Conservation (phyloP, 208 protist species). For the Angomonas deanei region DNA sequence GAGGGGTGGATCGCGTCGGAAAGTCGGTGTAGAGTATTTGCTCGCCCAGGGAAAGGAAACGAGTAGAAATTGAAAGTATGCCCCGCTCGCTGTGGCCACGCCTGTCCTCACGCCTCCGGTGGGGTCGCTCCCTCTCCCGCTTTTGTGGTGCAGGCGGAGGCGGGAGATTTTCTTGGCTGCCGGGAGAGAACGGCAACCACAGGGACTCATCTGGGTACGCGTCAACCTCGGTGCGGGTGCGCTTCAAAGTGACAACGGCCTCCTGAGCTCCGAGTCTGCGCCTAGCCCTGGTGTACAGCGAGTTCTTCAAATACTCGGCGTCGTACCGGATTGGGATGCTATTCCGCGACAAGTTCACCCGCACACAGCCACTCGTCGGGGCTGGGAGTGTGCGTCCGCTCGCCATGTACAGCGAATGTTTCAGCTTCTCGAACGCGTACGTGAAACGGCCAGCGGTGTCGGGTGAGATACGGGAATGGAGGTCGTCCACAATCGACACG, state of each 20-base stretch:
- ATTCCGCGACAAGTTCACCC: not conserved
- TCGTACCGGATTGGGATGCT: not conserved
- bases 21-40: not conserved
- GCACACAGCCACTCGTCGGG: not conserved
- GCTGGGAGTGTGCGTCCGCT: not conserved
- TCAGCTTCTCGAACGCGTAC: not conserved
- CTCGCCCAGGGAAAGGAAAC: not conserved
- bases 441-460: too few relatives aligned
- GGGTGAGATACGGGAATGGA: too few relatives aligned
- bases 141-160: not conserved
- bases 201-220: not conserved
- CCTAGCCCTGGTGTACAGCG: not conserved
- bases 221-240: not conserved
- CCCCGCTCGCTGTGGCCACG: not conserved
- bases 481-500: slow-evolving; percentile 25
- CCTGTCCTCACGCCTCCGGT: not conserved
- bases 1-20: not conserved
- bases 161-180: too few relatives aligned
- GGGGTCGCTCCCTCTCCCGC: not conserved
- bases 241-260: not conserved
- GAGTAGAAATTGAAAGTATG: not conserved
- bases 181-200: not conserved
- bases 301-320: not conserved
- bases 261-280: not conserved
- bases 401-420: not conserved